Conservation (phyloP, 2,329 filamentous ascomycete species). For the Cercospora sp. region DNA sequence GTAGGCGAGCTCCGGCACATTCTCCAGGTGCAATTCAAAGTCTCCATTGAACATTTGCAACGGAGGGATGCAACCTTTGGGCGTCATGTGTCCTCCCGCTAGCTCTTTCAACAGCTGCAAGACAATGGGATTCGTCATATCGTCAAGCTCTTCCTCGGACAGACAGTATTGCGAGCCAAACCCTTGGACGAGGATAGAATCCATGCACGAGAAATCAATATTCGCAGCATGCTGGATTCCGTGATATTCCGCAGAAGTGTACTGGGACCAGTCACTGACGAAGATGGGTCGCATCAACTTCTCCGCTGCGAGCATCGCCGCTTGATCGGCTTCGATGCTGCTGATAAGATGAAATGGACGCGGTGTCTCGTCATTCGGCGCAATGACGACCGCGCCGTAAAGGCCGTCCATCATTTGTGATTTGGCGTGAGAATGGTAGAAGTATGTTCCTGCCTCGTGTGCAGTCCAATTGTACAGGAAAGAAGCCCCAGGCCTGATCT, state of each 20-base stretch:
- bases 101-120: constrained; percentile 32
- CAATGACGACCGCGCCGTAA: constrained; percentile 58
- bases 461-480: constrained; percentile 21
- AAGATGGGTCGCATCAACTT: constrained; percentile 50
- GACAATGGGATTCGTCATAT: constrained; percentile 40
- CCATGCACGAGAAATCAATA: constrained; percentile 58
- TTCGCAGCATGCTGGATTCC: constrained; percentile 48
- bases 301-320: constrained; percentile 54
- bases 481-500: constrained; percentile 20
- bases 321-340: constrained; percentile 41
- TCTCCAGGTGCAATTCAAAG: constrained; percentile 38
- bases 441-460: constrained; percentile 15
- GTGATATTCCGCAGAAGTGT: constrained; percentile 53
- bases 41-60: constrained; percentile 40
- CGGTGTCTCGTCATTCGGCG: constrained; percentile 37
- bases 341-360: constrained; percentile 56
- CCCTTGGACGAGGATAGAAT: constrained; percentile 63
- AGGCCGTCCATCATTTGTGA: constrained; percentile 61
- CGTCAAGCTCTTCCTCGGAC: constrained; percentile 46
- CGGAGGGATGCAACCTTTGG: constrained; percentile 42
- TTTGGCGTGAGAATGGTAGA: constrained; percentile 16
- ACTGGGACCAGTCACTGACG: constrained; percentile 58
- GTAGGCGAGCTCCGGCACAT: constrained; percentile 33
- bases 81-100: constrained; percentile 32
- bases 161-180: constrained; percentile 52